Evolutionary conservation across 2,329 filamentous ascomycete species (phyloP).

Genomic region (Monilinia fructigena): DNA sequence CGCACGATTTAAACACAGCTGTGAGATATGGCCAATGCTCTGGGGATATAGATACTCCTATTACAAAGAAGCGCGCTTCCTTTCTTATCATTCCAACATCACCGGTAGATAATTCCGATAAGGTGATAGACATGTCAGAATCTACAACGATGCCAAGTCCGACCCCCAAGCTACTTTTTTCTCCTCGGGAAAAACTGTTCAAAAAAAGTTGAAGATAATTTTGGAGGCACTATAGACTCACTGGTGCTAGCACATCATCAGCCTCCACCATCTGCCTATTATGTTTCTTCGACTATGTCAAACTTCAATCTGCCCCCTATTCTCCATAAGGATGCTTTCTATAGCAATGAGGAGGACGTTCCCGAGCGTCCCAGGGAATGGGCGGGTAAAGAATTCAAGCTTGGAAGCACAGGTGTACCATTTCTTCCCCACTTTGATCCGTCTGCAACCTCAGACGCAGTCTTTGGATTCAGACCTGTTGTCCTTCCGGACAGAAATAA

Average conservation of each 20-base stretch:
- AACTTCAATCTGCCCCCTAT: slow-evolving; percentile 60
- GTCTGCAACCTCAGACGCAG: slow-evolving; percentile 55
- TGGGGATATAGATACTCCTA: slow-evolving; percentile 40
- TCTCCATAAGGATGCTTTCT: slow-evolving; percentile 83
- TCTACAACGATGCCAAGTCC: background rate
- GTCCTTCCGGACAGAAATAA: slow-evolving; percentile 50
- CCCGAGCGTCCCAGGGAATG: slow-evolving; percentile 77
- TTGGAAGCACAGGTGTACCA: slow-evolving; percentile 72
- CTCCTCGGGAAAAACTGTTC: background rate
- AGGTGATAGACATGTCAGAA: background rate
- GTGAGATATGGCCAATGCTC: slow-evolving; percentile 66
- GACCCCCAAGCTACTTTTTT: background rate
- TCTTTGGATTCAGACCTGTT: slow-evolving; percentile 52
- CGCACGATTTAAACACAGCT: slow-evolving; percentile 61
- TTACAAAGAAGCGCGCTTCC: background rate
- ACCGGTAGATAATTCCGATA: background rate
- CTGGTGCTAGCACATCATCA: slow-evolving; percentile 7
- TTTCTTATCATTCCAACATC: slow-evolving; percentile 2
- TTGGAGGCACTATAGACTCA: background rate
- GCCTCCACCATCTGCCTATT: slow-evolving; percentile 46
- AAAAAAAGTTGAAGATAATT: background rate
- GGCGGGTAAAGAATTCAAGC: slow-evolving; percentile 79
- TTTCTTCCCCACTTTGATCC: slow-evolving; percentile 79
- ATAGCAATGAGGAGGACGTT: slow-evolving; percentile 80
- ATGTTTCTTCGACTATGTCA: slow-evolving; percentile 57